Percentiles rank a stretch among this genome's conserved stretches.
Conservation (phyloP, 805 yeast genomes). For the Torulaspora quercuum region DNA sequence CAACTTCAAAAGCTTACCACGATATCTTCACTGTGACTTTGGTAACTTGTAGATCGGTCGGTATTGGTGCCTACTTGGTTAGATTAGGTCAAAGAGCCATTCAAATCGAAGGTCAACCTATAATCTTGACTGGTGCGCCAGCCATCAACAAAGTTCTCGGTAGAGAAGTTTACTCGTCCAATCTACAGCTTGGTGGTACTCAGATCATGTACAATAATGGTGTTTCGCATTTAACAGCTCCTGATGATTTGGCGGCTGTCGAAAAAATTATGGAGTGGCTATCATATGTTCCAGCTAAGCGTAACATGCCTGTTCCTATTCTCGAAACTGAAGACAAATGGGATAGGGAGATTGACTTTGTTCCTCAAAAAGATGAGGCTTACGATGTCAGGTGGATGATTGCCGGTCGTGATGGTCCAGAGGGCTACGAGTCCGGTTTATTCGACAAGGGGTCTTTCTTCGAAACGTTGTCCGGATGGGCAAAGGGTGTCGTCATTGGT, state of each 20-base stretch:
- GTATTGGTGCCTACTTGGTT: conserved; percentile 98
- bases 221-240: conserved; percentile 96
- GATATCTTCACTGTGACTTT: conserved; percentile 97
- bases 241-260: conserved; percentile 95
- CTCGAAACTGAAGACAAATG: conserved; percentile 77
- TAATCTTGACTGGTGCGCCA: conserved; percentile 98
- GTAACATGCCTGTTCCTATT: conserved; percentile 87
- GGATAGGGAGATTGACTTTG: conserved; percentile 88
- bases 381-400: conserved; percentile 96
- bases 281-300: conserved; percentile 87
- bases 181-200: conserved; percentile 98
- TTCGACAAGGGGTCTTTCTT: conserved; percentile 92
- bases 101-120: conserved; percentile 98
- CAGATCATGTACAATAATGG: conserved; percentile 98
- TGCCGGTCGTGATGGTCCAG: conserved; percentile 69
- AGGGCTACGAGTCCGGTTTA: conserved; percentile 74
- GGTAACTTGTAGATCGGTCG: conserved; percentile 99
- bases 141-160: conserved; percentile 96
- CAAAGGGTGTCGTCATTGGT: conserved; percentile 96
- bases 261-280: conserved; percentile 93
- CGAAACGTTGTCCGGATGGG: conserved; percentile 98
- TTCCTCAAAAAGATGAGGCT: conserved; percentile 65
- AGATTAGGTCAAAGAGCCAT: conserved; percentile 98
- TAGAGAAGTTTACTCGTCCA: conserved; percentile 93
- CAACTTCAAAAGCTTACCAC: conserved; percentile 94